These are phyloP conservation scores for Pichia deserticola DNA, from an alignment of 805 yeast genomes.

Conservation along the genomic window DNA sequence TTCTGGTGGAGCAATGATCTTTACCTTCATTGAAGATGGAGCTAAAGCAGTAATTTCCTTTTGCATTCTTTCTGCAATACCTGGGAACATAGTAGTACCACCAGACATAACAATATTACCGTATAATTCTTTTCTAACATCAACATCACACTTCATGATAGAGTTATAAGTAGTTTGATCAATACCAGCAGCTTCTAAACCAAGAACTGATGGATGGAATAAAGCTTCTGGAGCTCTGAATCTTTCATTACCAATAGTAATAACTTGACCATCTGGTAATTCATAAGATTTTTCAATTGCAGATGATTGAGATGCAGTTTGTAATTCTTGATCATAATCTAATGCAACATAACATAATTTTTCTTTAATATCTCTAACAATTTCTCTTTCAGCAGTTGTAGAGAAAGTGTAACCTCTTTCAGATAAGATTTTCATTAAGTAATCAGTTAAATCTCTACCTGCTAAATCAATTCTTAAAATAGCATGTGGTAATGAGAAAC, in stretches of 20 bases:
- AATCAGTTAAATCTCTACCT: slow-evolving; percentile 99
- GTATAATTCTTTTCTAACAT: slow-evolving; percentile 97
- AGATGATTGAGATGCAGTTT: slow-evolving; percentile 97
- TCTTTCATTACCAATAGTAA: slow-evolving; percentile 99
- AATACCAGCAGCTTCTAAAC: slow-evolving; percentile 95
- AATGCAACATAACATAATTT: slow-evolving; percentile 98
- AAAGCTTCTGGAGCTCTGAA: slow-evolving; percentile 99
- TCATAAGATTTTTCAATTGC: slow-evolving; percentile 98
- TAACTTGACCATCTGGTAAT: slow-evolving; percentile 99
- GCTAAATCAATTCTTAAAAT: slow-evolving; percentile 98
- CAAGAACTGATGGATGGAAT: slow-evolving; percentile 93
- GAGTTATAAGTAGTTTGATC: slow-evolving; percentile 95
- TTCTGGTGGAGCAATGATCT: slow-evolving; percentile 99
- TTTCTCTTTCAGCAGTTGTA: slow-evolving; percentile 99
- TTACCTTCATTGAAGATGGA: slow-evolving; percentile 99
- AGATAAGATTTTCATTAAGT: slow-evolving; percentile 95
- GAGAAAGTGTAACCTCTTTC: slow-evolving; percentile 99
- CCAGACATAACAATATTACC: slow-evolving; percentile 99
- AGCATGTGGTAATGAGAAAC: slow-evolving; percentile 99
- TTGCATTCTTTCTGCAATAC: slow-evolving; percentile 99
- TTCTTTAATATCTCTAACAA: slow-evolving; percentile 91
- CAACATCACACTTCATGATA: slow-evolving; percentile 98
- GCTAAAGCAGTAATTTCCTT: slow-evolving; percentile 99
- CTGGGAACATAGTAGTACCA: slow-evolving; percentile 99
- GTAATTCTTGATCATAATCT: slow-evolving; percentile 99